A percentile compares a stretch with the other conserved stretches of the same genome.
Conservation (phyloP, 768 basidiomycete genomes). For the Tylopilus rubrobrunneus region DNA sequence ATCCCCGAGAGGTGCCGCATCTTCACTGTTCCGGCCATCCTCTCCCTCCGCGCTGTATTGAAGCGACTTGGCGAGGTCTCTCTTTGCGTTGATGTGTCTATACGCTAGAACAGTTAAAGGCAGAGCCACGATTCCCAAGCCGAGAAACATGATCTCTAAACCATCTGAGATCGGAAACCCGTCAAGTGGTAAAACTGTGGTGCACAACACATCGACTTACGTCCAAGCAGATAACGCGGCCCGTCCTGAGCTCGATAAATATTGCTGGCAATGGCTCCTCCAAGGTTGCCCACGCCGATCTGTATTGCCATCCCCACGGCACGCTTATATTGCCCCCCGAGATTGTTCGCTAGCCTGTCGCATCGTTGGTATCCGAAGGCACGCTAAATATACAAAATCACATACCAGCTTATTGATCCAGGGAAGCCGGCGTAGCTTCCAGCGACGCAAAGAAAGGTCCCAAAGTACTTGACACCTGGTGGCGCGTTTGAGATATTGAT, state of each 20-base stretch:
- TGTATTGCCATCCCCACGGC: not conserved
- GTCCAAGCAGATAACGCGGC: not conserved
- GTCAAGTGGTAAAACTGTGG: not conserved
- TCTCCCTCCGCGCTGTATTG: not conserved
- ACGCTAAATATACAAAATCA: not conserved
- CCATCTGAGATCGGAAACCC: not conserved
- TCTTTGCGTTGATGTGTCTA: not conserved
- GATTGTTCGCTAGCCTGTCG: conserved; percentile 2
- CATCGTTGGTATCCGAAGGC: not conserved
- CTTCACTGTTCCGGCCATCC: not conserved
- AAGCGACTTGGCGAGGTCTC: not conserved
- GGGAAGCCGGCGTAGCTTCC: not conserved
- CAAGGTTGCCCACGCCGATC: conserved; percentile 1
- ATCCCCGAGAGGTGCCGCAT: not conserved
- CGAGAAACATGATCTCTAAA: conserved; percentile 1
- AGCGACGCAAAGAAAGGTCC: not conserved
- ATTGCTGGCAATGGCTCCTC: not conserved
- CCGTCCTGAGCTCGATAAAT: not conserved
- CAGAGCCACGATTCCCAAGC: not conserved
- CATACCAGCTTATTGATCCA: conserved; percentile 2
- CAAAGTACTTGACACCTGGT: conserved; percentile 1
- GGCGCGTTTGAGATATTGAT: conserved; percentile 1
- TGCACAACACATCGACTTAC: not conserved
- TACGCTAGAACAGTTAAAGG: not conserved
- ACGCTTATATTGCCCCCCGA: not conserved